A percentile compares a stretch with the other conserved stretches of the same genome.
Evolutionary conservation across 306 rosid genomes (phyloP).

Genomic region (Begonia peltatifolia): DNA sequence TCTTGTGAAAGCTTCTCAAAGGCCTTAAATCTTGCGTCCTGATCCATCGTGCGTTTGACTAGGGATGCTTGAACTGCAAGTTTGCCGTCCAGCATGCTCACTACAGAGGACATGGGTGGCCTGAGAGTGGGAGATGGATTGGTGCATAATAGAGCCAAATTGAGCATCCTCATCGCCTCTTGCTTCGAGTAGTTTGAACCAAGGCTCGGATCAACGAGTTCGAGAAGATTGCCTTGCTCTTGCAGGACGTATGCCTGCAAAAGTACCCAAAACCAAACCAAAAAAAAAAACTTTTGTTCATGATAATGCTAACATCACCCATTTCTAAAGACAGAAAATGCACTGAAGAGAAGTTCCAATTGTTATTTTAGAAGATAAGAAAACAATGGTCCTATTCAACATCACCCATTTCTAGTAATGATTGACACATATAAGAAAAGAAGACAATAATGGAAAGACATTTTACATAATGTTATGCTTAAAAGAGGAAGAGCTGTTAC

Average conservation of each 20-base stretch:
- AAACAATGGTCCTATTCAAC: background rate
- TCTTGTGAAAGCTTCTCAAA: slow-evolving; percentile 45
- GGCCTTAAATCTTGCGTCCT: slow-evolving; percentile 43
- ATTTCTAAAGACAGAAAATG: no score
- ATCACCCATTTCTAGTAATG: no score
- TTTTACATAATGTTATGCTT: background rate
- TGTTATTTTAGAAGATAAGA: no score
- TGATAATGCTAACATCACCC: no score
- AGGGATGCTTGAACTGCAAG: slow-evolving; percentile 41
- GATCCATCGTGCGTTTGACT: slow-evolving; percentile 18
- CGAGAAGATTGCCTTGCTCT: slow-evolving; percentile 85
- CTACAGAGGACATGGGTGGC: slow-evolving; percentile 76
- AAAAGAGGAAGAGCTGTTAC: slow-evolving; percentile 19
- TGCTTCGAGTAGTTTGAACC: slow-evolving; percentile 38
- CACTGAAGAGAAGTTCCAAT: no score
- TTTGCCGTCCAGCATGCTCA: slow-evolving; percentile 82
- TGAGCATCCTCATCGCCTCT: slow-evolving; percentile 73
- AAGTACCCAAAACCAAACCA: background rate
- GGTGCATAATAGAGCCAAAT: slow-evolving; percentile 66
- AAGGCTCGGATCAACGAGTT: slow-evolving; percentile 60
- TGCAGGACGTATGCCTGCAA: slow-evolving; percentile 65
- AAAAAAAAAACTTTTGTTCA: no score
- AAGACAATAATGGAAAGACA: no score
- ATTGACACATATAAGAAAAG: no score
- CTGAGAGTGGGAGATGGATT: slow-evolving; percentile 91